Percentiles rank a stretch among this genome's conserved stretches.
phyloP scores from a whole-genome alignment of 345 rosid species.

The Aethionema arabicum region DNA sequence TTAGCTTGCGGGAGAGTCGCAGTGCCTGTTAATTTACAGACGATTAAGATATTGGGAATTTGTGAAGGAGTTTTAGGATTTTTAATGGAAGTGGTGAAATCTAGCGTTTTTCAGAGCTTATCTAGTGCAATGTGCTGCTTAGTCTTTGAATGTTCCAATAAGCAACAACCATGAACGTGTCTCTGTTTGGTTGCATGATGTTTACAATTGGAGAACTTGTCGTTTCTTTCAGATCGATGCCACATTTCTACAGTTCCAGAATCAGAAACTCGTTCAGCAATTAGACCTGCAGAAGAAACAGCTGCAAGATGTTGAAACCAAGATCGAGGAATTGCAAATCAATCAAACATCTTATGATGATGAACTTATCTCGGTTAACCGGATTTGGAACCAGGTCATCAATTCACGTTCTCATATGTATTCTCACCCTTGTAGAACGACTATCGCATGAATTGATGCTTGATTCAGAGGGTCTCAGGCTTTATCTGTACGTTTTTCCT shows the following conservation, averaged over 20 bases:
- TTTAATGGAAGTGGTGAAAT: neutral
- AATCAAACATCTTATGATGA: conserved; percentile 69
- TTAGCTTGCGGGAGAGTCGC: neutral
- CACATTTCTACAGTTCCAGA: conserved; percentile 72
- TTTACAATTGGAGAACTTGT: neutral
- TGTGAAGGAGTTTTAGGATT: neutral
- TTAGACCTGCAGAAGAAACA: conserved; percentile 72
- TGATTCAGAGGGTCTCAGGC: conserved; percentile 1
- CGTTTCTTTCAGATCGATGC: conserved; percentile 59
- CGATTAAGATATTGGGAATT: neutral
- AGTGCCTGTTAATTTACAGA: neutral
- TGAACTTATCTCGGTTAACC: conserved; percentile 56
- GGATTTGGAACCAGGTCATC: conserved; percentile 63
- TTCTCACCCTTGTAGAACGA: conserved; percentile 1
- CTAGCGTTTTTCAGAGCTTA: neutral
- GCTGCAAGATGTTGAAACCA: conserved; percentile 61
- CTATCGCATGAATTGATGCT: neutral
- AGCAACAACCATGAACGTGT: neutral
- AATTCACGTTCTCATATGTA: neutral
- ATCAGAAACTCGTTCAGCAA: conserved; percentile 82
- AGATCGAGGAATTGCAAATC: conserved; percentile 51
- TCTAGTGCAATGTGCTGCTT: neutral
- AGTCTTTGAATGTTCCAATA: conserved; percentile 2
- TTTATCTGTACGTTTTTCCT: conserved; percentile 21
- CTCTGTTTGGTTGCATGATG: neutral